A percentile compares a stretch with the other conserved stretches of the same genome.
These are phyloP conservation scores for Sanguinoderma infundibulare DNA, from an alignment of 1,284 basidiomycete species.

Conservation along the genomic window DNA sequence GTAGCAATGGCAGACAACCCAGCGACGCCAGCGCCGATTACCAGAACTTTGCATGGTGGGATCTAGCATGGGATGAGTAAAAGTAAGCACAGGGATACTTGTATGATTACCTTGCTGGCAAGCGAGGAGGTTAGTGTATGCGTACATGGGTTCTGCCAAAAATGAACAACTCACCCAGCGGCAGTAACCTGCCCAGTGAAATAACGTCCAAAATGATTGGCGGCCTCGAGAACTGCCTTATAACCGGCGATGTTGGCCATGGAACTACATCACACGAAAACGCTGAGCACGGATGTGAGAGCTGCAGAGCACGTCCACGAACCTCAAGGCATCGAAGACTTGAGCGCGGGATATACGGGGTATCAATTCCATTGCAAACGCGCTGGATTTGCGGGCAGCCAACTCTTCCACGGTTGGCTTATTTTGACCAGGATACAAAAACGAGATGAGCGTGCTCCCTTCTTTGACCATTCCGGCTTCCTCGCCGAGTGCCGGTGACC, in stretches of 20 bases:
- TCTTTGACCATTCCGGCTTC: slow-evolving; percentile 66
- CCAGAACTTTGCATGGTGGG: slow-evolving; percentile 82
- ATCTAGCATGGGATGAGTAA: slow-evolving; percentile 50
- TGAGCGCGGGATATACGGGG: slow-evolving; percentile 87
- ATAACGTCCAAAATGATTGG: slow-evolving; percentile 86
- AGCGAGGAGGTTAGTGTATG: not conserved
- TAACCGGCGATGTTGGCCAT: slow-evolving; percentile 91
- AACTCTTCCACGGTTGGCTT: slow-evolving; percentile 71
- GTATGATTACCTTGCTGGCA: slow-evolving; percentile 22
- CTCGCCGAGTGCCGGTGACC: slow-evolving; percentile 66
- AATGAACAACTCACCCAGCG: slow-evolving; percentile 67
- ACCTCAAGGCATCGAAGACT: slow-evolving; percentile 86
- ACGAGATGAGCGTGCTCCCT: slow-evolving; percentile 82
- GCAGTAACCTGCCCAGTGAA: slow-evolving; percentile 89
- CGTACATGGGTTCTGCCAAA: not conserved
- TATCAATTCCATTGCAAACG: slow-evolving; percentile 86
- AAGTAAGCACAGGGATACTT: not conserved
- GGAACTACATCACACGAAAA: slow-evolving; percentile 51
- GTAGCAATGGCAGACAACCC: slow-evolving; percentile 86
- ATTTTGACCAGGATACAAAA: slow-evolving; percentile 84
- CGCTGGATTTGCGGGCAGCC: slow-evolving; percentile 64
- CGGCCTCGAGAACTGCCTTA: slow-evolving; percentile 86
- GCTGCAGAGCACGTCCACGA: slow-evolving; percentile 8
- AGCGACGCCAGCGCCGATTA: slow-evolving; percentile 87
- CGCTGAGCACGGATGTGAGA: not conserved